Base-by-base conservation (phyloP, 2,329 filamentous ascomycete species). In the Aspergillus fijiensis region DNA sequence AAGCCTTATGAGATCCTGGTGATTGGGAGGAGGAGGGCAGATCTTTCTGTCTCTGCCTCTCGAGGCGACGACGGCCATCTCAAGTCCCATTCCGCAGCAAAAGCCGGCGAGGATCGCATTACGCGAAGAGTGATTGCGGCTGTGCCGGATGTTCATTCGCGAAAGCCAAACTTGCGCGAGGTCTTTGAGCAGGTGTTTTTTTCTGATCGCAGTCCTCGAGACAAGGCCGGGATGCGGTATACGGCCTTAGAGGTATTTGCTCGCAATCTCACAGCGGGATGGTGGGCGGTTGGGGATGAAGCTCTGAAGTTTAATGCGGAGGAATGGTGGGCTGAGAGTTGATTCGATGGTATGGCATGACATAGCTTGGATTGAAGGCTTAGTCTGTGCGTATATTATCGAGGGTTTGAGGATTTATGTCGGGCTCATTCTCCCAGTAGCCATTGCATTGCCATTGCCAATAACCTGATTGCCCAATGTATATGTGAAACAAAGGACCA, bases 271-370 rank as follows among this genome's bases (percentile, higher is more conserved):
- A 85, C 86, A 0, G 77, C 80, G 31, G 85, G 84, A 1, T 88
- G 86, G 86, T 85, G 79, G 76, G 81, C 82, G 23, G 86, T 82
- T 80, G 86, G 86, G 2, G 80, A 88, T 70, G 85, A 89, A 67
- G 85, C 83, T 11, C 69, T 87, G 48, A 86, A 84, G 66, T 87
- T 84, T 67, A 87, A 87, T 69, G 80, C 78, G 67, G 74, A 80
- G 4, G 72, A 78, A 6, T 83, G 79, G 68, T 87, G 85, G 84
- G 63, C 67, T 49, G 60, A 70, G 39, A 1, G 35, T 12, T 29
- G 23, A 16, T 2, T 2, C 31, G 14, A 45, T 12, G 3, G 12
- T 35, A 16, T 5, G 27, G 33, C 11, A 21, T 16, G n/a, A 21
- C 42, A 55, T 29, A 4, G 23, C 25, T 49, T 55, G 19, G 48